phyloP scores from a whole-genome alignment of 352 stramenopile genomes.

The Globisporangium camurandrum region DNA sequence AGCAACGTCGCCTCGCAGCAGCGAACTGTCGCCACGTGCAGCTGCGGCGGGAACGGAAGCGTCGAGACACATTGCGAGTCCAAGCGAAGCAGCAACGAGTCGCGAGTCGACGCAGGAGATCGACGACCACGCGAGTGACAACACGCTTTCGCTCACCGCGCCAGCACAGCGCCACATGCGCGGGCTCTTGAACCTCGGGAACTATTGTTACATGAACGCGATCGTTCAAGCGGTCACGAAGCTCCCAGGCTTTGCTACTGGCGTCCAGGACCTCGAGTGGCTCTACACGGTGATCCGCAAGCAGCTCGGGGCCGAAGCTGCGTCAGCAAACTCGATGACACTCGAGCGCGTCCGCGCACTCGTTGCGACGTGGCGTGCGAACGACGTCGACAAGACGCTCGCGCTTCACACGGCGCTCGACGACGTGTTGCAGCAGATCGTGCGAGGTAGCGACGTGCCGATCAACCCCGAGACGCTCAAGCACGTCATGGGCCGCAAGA shows the following conservation, averaged over 20 bases:
- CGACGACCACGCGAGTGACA: slow-evolving; percentile 1
- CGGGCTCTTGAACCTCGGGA: slow-evolving; percentile 92
- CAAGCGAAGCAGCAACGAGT: slow-evolving; percentile 1
- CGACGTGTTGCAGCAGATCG: slow-evolving; percentile 52
- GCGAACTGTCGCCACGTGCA: background rate
- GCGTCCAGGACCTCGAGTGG: slow-evolving; percentile 46
- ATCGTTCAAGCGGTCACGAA: slow-evolving; percentile 82
- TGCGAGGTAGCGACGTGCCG: slow-evolving; percentile 47
- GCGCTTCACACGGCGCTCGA: slow-evolving; percentile 46
- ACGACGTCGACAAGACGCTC: slow-evolving; percentile 42
- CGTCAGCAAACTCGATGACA: slow-evolving; percentile 17
- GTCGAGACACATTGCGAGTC: background rate
- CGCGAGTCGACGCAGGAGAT: slow-evolving; percentile 13
- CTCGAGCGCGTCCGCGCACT: slow-evolving; percentile 37
- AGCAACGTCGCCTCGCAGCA: background rate
- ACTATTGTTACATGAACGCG: slow-evolving; percentile 93
- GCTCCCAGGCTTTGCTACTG: slow-evolving; percentile 55
- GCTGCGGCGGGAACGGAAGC: too few relatives aligned
- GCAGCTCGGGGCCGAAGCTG: slow-evolving; percentile 18
- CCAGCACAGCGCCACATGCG: slow-evolving; percentile 21
- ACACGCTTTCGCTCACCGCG: background rate
- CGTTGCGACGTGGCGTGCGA: slow-evolving; percentile 40
- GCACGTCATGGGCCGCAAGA: slow-evolving; percentile 65
- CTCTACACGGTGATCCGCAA: slow-evolving; percentile 52
- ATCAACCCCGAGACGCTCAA: slow-evolving; percentile 82